Base-by-base conservation (phyloP, 768 basidiomycete genomes). In the Harrya chromipes region DNA sequence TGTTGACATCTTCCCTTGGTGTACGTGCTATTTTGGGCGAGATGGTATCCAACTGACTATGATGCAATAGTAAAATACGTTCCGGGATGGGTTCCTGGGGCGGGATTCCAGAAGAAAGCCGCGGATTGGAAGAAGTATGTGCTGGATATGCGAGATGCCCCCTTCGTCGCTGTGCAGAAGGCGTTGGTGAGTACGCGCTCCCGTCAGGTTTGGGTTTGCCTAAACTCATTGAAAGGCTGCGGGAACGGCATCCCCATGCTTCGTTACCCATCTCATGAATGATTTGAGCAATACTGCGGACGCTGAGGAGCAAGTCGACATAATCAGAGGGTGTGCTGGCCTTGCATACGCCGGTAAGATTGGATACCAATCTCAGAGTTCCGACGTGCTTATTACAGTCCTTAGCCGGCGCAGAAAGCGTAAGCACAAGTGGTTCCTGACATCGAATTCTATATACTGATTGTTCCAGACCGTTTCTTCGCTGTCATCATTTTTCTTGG, bases 1-100 rank as follows among this genome's bases (percentile, higher is more conserved):
- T 8, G 81, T 82, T 11, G 73, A 77, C 47, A 53, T 77, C 26
- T 62, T 80, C 37, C 79, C 78, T n/a, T 63, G 69, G 47, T 52
- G 76, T 64, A 47, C 63, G 65, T 60, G 20, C 11, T 45, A 23
- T 45, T 19, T 44, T 11, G 10, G 8, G 13, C 0, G 13, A 38
- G 20, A 36, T 24, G 26, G n/a, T 2, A n/a, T 8, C 11, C 21
- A n/a, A 14, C 11, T 60, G 23, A 66, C 16, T 13, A 10, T 39
- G 5, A 39, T 21, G 9, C 26, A 38, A 58, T 48, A 77, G 79
- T 81, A 46, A 80, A 78, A 63, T 64, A 80, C 47, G 60, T 81
- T 14, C 80, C 79, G 57, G 69, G 60, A 43, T 81, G 80, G 78
- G 43, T 78, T 3, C 79, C 79, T 29, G 76, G 78, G 0, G 75